Evolutionary conservation across 2,329 filamentous ascomycete species (phyloP), one percentile per base, ranked within the genome.

Genomic region (Penicillium oxalicum): DNA sequence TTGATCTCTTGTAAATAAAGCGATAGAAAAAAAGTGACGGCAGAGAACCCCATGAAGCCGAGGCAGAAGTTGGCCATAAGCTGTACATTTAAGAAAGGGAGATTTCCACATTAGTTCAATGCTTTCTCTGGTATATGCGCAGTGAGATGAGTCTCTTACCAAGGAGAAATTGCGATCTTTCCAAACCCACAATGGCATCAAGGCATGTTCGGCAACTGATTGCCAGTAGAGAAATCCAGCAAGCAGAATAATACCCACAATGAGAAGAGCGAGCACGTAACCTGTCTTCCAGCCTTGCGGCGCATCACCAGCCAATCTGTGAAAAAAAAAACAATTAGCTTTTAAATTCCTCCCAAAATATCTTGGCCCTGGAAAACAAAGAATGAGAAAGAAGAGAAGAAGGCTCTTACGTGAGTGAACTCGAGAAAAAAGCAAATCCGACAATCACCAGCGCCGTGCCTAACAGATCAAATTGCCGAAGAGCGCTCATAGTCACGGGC

Each of bases 351-450:
- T 2, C 18, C 18, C 18, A 18, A 18, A 18, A 18, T 18, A 1
- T 18, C 18, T 18, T 18, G 18, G 18, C 18, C 18, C 18, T 1
- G 18, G 2, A 18, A 18, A 2, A 18, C 1, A 18, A 18, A 18
- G 18, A 33, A n/a, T 9, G 34, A 44, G 5, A 6, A 12, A 5
- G 8, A 36, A 32, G 11, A 33, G 27, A 42, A 25, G 13, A 37
- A 7, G 7, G 4, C 29, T 71, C 74, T 63, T 62, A 79, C 73
- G 75, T 82, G 49, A 86, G 68, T 1, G 78, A 78, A 24, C 80
- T 80, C 11, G 80, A 82, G 59, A 86, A 80, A 72, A 83, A 74
- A 3, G 80, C 82, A 49, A 84, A 82, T 0, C 83, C 83, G n/a
- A 78, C 72, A 32, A 86, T 74, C 3, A 82, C 81, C 51, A 86